Evolutionary conservation across 1,139 yeast genomes (phyloP).

Genomic region (Geotrichum histeridarum): DNA sequence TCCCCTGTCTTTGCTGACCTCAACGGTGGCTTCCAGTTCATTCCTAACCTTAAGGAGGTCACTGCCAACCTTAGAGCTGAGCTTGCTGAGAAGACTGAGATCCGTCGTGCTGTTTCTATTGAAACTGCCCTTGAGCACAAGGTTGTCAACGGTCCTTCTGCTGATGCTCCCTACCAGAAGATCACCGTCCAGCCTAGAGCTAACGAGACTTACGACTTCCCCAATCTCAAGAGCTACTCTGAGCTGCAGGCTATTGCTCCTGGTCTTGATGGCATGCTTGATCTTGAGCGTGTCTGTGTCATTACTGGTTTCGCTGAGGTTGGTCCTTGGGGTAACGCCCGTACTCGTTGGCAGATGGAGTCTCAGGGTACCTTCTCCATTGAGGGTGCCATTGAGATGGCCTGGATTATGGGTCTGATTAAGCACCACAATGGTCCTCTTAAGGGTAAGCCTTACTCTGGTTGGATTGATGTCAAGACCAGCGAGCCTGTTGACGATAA

Average conservation of each 20-base stretch:
- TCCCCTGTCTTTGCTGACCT: constrained; percentile 95
- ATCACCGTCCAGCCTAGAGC: constrained; percentile 85
- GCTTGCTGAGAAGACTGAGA: constrained; percentile 77
- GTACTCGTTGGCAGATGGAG: constrained; percentile 99
- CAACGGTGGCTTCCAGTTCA: constrained; percentile 95
- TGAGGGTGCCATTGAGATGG: constrained; percentile 98
- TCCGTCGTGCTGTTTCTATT: constrained; percentile 90
- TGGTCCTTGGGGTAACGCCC: constrained; percentile 98
- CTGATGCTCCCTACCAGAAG: constrained; percentile 78
- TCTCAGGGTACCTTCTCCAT: constrained; percentile 91
- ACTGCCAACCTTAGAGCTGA: constrained; percentile 78
- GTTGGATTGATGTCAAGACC: constrained; percentile 96
- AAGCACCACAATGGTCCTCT: constrained; percentile 89
- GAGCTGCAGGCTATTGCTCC: constrained; percentile 63
- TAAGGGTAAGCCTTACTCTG: constrained; percentile 82
- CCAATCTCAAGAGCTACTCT: constrained; percentile 70
- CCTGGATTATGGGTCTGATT: constrained; percentile 98
- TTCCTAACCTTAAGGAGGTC: constrained; percentile 85
- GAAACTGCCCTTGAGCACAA: constrained; percentile 92
- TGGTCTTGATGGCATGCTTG: constrained; percentile 84
- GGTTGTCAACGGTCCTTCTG: constrained; percentile 82
- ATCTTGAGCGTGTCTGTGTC: constrained; percentile 84
- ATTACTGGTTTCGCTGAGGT: constrained; percentile 97
- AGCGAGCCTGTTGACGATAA: constrained; percentile 89
- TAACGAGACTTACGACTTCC: constrained; percentile 91